A percentile compares a stretch with the other conserved stretches of the same genome.
phyloP scores from a whole-genome alignment of 1,139 yeast genomes.

The Kodamaea suecica region DNA sequence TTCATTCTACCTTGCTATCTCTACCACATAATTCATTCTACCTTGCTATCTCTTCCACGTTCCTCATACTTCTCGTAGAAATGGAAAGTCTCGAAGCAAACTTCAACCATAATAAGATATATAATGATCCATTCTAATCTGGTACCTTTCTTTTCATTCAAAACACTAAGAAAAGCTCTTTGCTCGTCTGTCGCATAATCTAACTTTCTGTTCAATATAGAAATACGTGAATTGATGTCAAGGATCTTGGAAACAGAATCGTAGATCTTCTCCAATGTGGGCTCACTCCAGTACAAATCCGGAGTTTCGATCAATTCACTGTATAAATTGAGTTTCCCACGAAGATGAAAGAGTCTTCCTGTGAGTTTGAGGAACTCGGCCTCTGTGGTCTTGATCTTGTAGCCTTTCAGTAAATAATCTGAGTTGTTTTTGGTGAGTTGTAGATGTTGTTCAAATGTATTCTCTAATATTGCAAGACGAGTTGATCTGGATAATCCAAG shows the following conservation, averaged over 20 bases:
- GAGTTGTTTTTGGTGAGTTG: constrained; percentile 61
- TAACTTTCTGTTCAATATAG: constrained; percentile 74
- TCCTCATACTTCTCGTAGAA: constrained; percentile 27
- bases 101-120: constrained; percentile 77
- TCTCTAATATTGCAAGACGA: constrained; percentile 74
- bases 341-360: constrained; percentile 66
- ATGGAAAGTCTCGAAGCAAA: constrained; percentile 69
- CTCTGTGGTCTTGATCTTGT: constrained; percentile 53
- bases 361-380: constrained; percentile 65
- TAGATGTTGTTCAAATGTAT: constrained; percentile 65
- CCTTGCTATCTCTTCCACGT: background rate
- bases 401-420: constrained; percentile 63
- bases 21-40: too few species aligned
- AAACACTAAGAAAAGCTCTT: constrained; percentile 67
- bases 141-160: constrained; percentile 74
- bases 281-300: constrained; percentile 90
- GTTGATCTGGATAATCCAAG: constrained; percentile 86
- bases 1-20: too few species aligned
- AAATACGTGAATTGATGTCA: constrained; percentile 74
- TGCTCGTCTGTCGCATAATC: constrained; percentile 92
- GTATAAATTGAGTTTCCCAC: constrained; percentile 81
- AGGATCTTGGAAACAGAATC: constrained; percentile 64
- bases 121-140: constrained; percentile 87
- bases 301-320: constrained; percentile 93
- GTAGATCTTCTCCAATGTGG: constrained; percentile 73